phyloP scores from a whole-genome alignment of 129 eudicot genomes.

The Ambrosia trifida region DNA sequence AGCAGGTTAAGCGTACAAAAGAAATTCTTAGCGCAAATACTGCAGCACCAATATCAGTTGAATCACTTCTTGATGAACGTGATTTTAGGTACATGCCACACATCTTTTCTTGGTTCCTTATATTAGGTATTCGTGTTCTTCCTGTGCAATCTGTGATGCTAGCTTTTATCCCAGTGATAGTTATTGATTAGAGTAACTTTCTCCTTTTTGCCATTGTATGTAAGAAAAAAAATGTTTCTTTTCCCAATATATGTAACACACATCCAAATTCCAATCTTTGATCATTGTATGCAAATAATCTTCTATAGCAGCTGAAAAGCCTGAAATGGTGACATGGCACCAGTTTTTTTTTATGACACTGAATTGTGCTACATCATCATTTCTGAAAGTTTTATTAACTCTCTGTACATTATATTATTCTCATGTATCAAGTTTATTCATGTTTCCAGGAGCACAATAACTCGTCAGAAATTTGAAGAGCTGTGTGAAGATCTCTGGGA shows the following conservation, averaged over 20 bases:
- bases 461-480: conserved; percentile 94
- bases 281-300: background rate
- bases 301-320: conserved; percentile 1
- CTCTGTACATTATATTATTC: conserved; percentile 9
- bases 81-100: conserved; percentile 73
- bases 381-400: background rate
- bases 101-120: conserved; percentile 9
- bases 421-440: conserved; percentile 9
- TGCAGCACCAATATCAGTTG: conserved; percentile 96
- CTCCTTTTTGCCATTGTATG: background rate
- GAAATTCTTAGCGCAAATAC: conserved; percentile 98
- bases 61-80: conserved; percentile 89
- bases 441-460: conserved; percentile 80
- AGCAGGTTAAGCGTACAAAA: conserved; percentile 98
- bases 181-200: background rate
- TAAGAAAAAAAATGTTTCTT: background rate
- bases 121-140: conserved; percentile 11
- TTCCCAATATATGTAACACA: background rate
- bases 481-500: conserved; percentile 96
- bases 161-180: background rate
- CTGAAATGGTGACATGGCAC: background rate
- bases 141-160: conserved; percentile 12
- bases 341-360: background rate
- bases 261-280: background rate
- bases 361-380: background rate